Conservation (phyloP, 2,329 filamentous ascomycete genomes). For the Taxawa tesnikishii region DNA sequence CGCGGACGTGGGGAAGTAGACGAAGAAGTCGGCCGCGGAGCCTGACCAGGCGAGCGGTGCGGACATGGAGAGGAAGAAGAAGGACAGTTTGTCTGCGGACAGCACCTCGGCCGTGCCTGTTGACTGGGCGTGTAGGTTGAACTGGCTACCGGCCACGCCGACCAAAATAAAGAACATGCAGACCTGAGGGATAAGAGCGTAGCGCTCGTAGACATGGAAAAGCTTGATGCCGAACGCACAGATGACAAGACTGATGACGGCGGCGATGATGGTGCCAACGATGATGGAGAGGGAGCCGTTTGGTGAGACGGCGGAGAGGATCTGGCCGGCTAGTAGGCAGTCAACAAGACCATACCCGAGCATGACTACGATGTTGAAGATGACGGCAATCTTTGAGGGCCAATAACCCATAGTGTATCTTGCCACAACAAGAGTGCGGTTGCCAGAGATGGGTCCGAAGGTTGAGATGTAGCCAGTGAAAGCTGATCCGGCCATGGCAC, state of each 20-base stretch:
- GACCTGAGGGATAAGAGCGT: slow-evolving; percentile 52
- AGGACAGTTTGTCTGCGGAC: slow-evolving; percentile 49
- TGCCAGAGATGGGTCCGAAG: slow-evolving; percentile 49
- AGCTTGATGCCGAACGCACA: slow-evolving; percentile 55
- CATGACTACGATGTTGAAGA: slow-evolving; percentile 51
- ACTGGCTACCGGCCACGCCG: slow-evolving; percentile 48
- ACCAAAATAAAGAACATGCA: slow-evolving; percentile 49
- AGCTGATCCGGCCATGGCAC: slow-evolving; percentile 41
- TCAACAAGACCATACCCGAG: slow-evolving; percentile 52
- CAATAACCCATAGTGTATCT: slow-evolving; percentile 55
- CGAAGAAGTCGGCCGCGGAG: slow-evolving; percentile 54
- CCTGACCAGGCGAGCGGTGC: slow-evolving; percentile 52
- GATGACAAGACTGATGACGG: slow-evolving; percentile 49
- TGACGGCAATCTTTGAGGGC: slow-evolving; percentile 49
- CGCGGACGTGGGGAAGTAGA: slow-evolving; percentile 48
- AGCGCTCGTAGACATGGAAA: slow-evolving; percentile 59
- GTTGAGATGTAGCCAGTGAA: slow-evolving; percentile 48
- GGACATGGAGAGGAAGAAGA: slow-evolving; percentile 57
- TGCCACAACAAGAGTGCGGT: slow-evolving; percentile 49
- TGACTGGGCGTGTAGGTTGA: slow-evolving; percentile 41
- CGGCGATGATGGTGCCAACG: slow-evolving; percentile 55
- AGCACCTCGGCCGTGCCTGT: slow-evolving; percentile 37
- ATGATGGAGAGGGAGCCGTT: slow-evolving; percentile 48
- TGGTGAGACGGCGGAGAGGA: slow-evolving; percentile 52
- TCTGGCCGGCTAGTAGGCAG: slow-evolving; percentile 55